Evolutionary conservation across 2,329 filamentous ascomycete species (phyloP).

Genomic region (Fusarium praegraminearum): DNA sequence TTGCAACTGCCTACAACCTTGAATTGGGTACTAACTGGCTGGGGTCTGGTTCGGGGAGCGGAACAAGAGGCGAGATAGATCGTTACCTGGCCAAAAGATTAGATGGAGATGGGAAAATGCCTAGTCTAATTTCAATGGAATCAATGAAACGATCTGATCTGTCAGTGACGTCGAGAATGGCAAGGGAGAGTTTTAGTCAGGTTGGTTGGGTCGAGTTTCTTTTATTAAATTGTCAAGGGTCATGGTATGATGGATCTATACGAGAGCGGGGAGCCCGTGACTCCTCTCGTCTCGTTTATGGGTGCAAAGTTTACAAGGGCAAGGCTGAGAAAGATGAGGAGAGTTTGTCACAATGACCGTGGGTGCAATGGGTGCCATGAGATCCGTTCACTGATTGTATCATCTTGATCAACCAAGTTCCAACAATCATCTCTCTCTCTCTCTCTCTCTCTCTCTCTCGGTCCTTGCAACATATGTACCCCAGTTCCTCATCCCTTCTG

Average conservation of each 20-base stretch:
- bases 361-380: not conserved
- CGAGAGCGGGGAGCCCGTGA: slow-evolving; percentile 21
- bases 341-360: too few species aligned
- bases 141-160: slow-evolving; percentile 1
- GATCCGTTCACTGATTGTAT: not conserved
- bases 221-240: slow-evolving; percentile 38
- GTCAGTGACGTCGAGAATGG: slow-evolving; percentile 24
- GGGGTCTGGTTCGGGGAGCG: not conserved
- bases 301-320: slow-evolving; percentile 14
- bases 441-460: not conserved
- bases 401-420: not conserved
- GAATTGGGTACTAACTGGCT: slow-evolving; percentile 10
- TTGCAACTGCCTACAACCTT: slow-evolving; percentile 3
- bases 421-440: slow-evolving; percentile 5
- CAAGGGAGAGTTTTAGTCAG: slow-evolving; percentile 14
- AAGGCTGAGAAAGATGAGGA: slow-evolving; percentile 9
- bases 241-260: slow-evolving; percentile 36
- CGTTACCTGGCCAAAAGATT: slow-evolving; percentile 22
- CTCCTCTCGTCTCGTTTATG: slow-evolving; percentile 10
- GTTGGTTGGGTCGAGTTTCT: slow-evolving; percentile 5
- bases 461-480: not conserved
- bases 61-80: slow-evolving; percentile 4
- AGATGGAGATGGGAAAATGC: slow-evolving; percentile 2
- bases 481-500: slow-evolving; percentile 27
- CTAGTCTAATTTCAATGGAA: slow-evolving; percentile 24